Evolutionary conservation across 805 yeast genomes (phyloP).

Genomic region (Nematodospora valgi): DNA sequence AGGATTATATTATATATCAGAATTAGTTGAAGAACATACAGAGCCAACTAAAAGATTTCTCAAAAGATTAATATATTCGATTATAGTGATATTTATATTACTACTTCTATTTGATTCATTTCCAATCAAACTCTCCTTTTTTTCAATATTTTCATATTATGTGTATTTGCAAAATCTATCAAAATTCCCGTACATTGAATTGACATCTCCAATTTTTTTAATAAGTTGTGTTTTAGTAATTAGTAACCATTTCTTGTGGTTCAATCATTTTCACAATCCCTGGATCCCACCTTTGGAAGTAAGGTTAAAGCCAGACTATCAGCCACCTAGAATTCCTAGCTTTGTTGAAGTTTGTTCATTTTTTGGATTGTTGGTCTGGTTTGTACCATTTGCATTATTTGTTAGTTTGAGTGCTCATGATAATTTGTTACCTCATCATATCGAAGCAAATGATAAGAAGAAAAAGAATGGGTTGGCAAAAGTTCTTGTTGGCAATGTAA

Average conservation of each 20-base stretch:
- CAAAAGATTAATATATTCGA: conserved; percentile 55
- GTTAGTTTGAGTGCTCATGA: conserved; percentile 92
- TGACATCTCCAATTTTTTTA: conserved; percentile 69
- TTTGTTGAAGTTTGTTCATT: conserved; percentile 93
- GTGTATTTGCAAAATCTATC: conserved; percentile 75
- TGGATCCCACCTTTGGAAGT: conserved; percentile 66
- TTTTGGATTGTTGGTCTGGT: conserved; percentile 91
- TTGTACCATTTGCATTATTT: conserved; percentile 88
- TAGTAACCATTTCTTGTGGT: conserved; percentile 86
- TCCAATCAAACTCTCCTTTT: conserved; percentile 64
- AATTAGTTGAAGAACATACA: conserved; percentile 89
- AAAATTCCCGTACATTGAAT: conserved; percentile 78
- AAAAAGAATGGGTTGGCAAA: conserved; percentile 61
- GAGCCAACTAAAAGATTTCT: conserved; percentile 77
- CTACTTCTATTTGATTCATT: conserved; percentile 74
- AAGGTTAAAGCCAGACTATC: conserved; percentile 54
- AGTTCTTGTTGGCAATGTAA: conserved; percentile 51
- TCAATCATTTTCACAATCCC: conserved; percentile 72
- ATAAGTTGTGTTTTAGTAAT: conserved; percentile 69
- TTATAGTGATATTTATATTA: conserved; percentile 53
- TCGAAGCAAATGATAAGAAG: conserved; percentile 26
- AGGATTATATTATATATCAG: conserved; percentile 87
- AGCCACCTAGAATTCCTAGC: conserved; percentile 67
- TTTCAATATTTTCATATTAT: conserved; percentile 67
- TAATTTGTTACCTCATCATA: conserved; percentile 67